Evolutionary conservation across 2,329 filamentous ascomycete genomes (phyloP).

Genomic region (Juglanconis oblonga): DNA sequence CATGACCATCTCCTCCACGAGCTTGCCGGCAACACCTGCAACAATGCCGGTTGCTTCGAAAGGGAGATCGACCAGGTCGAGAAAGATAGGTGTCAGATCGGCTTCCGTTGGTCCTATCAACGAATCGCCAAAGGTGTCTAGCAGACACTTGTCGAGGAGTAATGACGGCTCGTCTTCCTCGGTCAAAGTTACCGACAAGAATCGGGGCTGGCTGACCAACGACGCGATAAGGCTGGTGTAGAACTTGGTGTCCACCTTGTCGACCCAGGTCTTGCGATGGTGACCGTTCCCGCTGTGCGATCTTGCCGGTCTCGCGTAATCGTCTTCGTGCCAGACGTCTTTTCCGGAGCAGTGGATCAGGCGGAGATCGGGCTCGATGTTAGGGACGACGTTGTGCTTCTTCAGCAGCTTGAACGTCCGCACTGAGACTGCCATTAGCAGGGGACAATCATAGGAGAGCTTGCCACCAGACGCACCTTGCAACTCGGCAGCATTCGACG

Average conservation of each 20-base stretch:
- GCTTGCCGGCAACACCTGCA: conserved; percentile 81
- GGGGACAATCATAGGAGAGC: background rate
- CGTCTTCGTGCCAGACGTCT: conserved; percentile 38
- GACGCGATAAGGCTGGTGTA: conserved; percentile 63
- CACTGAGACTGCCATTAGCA: conserved; percentile 26
- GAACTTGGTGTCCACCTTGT: conserved; percentile 60
- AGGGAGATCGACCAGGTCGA: conserved; percentile 78
- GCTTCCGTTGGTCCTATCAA: conserved; percentile 73
- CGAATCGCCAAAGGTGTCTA: conserved; percentile 66
- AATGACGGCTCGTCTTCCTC: conserved; percentile 72
- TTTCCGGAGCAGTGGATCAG: conserved; percentile 80
- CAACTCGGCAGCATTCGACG: conserved; percentile 73
- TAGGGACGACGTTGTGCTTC: conserved; percentile 70
- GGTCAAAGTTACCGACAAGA: conserved; percentile 71
- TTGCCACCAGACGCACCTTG: conserved; percentile 41
- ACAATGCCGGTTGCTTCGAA: conserved; percentile 92
- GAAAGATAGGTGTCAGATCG: conserved; percentile 78
- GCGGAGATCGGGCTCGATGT: conserved; percentile 64
- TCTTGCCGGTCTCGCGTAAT: conserved; percentile 31
- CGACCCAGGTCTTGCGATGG: conserved; percentile 46
- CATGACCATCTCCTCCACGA: conserved; percentile 69
- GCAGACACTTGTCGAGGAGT: conserved; percentile 66
- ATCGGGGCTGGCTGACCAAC: conserved; percentile 60
- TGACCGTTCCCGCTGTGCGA: conserved; percentile 37
- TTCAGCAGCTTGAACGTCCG: conserved; percentile 84